Conservation (phyloP, 1,284 basidiomycete species). For the Microbotryum violaceum region DNA sequence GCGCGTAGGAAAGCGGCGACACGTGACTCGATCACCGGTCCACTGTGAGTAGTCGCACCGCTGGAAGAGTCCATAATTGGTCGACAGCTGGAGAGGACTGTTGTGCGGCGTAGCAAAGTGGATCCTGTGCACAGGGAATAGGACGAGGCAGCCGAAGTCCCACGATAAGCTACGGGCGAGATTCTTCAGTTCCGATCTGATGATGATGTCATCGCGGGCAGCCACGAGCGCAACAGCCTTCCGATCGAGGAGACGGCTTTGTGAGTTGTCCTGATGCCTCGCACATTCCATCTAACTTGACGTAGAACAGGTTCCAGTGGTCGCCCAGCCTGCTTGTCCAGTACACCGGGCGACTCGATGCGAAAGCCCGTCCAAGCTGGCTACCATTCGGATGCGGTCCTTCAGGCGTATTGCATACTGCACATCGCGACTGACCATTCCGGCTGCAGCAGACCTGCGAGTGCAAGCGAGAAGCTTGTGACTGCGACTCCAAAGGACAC, state of each 20-base stretch:
- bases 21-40: neutral
- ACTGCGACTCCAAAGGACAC: neutral
- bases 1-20: slow-evolving; percentile 8
- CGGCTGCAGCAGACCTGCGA: slow-evolving; percentile 1
- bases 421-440: slow-evolving; percentile 1
- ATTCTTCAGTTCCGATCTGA: neutral
- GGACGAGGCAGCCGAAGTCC: too few species aligned
- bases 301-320: too few species aligned
- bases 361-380: too few species aligned
- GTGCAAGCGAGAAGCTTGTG: neutral
- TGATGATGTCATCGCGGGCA: neutral
- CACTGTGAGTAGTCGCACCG: neutral
- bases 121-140: neutral
- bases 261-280: neutral
- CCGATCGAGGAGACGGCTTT: neutral
- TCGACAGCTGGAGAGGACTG: neutral
- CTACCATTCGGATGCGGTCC: too few species aligned
- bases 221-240: neutral
- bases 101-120: neutral
- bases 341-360: too few species aligned
- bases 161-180: neutral
- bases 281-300: too few species aligned
- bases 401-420: neutral
- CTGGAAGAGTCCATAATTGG: slow-evolving; percentile 6
- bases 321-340: too few species aligned